Evolutionary conservation across 441 rosid species (phyloP).

Genomic region (Brassica hybrid): DNA sequence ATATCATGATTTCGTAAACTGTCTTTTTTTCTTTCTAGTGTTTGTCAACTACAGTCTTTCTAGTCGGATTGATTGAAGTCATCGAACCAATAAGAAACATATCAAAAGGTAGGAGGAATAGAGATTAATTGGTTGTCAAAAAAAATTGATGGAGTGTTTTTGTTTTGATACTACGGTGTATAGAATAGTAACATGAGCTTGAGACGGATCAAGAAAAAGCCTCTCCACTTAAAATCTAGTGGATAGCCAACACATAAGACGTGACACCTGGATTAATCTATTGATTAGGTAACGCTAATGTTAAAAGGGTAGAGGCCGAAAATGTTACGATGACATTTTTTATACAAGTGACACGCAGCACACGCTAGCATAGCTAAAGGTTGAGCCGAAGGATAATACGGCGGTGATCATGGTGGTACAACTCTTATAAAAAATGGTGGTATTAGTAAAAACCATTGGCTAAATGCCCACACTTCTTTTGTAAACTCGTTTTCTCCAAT

Average conservation of each 20-base stretch:
- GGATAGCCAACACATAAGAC: slow-evolving; percentile 36
- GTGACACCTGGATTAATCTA: slow-evolving; percentile 36
- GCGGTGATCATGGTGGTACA: slow-evolving; percentile 2
- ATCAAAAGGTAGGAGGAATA: not conserved
- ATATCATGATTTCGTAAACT: not conserved
- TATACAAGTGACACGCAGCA: slow-evolving; percentile 7
- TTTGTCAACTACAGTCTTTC: not conserved
- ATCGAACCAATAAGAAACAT: slow-evolving; percentile 1
- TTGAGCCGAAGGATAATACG: not conserved
- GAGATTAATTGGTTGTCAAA: not conserved
- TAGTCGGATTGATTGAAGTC: slow-evolving; percentile 17
- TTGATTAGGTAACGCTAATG: slow-evolving; percentile 15
- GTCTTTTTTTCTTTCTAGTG: not conserved
- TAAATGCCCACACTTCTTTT: not conserved
- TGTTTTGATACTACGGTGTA: slow-evolving; percentile 1
- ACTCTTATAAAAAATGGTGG: not conserved
- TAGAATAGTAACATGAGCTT: slow-evolving; percentile 13
- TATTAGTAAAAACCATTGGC: not conserved
- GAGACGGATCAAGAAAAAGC: slow-evolving; percentile 10
- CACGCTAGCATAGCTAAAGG: not conserved
- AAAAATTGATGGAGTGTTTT: not conserved
- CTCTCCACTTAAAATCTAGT: slow-evolving; percentile 30
- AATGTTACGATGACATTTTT: slow-evolving; percentile 8
- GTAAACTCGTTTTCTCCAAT: not conserved
- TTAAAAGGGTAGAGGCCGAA: not conserved